Evolutionary conservation across 2,329 filamentous ascomycete genomes (phyloP), one percentile per base, ranked within the genome.

Genomic region (Aplosporella prunicola): DNA sequence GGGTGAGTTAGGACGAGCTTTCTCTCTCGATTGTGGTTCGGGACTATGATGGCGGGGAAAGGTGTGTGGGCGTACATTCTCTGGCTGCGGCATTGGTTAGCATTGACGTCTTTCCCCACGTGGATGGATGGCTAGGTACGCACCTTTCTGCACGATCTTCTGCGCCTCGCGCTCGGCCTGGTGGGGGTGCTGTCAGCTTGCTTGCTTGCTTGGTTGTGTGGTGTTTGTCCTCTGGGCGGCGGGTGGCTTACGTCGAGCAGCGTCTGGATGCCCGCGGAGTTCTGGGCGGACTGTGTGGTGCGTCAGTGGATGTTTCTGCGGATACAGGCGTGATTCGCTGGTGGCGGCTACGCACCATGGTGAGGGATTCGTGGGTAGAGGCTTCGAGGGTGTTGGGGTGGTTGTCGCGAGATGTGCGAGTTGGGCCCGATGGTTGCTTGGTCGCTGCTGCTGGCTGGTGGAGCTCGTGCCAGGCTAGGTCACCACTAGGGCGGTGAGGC

Each of bases 91-190:
- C 15, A 3, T 13, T n/a, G n/a, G n/a, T n/a, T n/a, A n/a, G n/a
- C n/a, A n/a, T n/a, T n/a, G n/a, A n/a, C n/a, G n/a, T n/a, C n/a
- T n/a, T n/a, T n/a, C n/a, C n/a, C n/a, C n/a, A n/a, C n/a, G n/a
- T n/a, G 5, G 17, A 25, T 9, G 17, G 20, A 11, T 4, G 4
- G 6, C 3, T 2, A 1, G 5, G 9, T 24, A 61, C 68, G 43
- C 63, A 93, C 89, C 84, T 76, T 91, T 87, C 65, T 96, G 89
- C 41, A 98, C 88, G 62, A 98, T 98, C 76, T 95, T 95, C 68
- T 94, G 89, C 44, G 91, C 91, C 65, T 96, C 89, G 66, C 87
- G 82, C 76, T 98, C 91, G 53, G 91, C 88, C 89, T 96, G 51
- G 49, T 39, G 47, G 37, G 26, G 45, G 39, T 18, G 27, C 20